Percentiles rank a stretch among this genome's conserved stretches.
Conservation (phyloP, 148 eudicot species). For the Cornus florida region DNA sequence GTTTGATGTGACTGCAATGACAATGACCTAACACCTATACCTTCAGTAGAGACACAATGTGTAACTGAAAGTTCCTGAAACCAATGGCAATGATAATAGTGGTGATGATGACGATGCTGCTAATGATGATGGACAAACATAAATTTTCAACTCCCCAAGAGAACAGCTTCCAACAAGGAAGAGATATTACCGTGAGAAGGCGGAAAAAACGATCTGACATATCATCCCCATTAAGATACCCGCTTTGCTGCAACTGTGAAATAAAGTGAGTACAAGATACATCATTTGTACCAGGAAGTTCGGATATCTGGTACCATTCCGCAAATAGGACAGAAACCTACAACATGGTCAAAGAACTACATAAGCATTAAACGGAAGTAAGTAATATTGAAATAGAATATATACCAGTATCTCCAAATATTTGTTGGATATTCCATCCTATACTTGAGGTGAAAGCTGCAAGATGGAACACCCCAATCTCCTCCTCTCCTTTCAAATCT, state of each 20-base stretch:
- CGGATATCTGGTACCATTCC: constrained; percentile 68
- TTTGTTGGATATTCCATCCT: neutral
- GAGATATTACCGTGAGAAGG: constrained; percentile 45
- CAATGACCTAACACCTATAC: constrained; percentile 25
- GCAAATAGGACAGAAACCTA: constrained; percentile 64
- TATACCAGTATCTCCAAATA: neutral
- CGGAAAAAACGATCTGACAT: constrained; percentile 67
- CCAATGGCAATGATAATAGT: neutral
- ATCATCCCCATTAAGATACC: constrained; percentile 76
- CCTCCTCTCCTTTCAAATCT: neutral
- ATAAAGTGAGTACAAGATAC: constrained; percentile 45
- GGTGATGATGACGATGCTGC: neutral
- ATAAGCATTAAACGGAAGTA: neutral
- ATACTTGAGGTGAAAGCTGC: neutral
- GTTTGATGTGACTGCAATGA: constrained; percentile 49
- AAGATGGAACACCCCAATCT: neutral
- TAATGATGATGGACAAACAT: neutral
- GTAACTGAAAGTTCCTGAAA: constrained; percentile 73
- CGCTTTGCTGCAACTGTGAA: constrained; percentile 56
- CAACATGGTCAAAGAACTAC: neutral
- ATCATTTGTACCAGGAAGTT: constrained; percentile 64
- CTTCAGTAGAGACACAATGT: constrained; percentile 58
- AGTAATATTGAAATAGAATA: too few relatives aligned
- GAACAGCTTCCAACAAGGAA: neutral
- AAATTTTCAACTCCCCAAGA: neutral